Evolutionary conservation across 2,329 filamentous ascomycete species (phyloP).

Genomic region (Curvularia hawaiiensis): DNA sequence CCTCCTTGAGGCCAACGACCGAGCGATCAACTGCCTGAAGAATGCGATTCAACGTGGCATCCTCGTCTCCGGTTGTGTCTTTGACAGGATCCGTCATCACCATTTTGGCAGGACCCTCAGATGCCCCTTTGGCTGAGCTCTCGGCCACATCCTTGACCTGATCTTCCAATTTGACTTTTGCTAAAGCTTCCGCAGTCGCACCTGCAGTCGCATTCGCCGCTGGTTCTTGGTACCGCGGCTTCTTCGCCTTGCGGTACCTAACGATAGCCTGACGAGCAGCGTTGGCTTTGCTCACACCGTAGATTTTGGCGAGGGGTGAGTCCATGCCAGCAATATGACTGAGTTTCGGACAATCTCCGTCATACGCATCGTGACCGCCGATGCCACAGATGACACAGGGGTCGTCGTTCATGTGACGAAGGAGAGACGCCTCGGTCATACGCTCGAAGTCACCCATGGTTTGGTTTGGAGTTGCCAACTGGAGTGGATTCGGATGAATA

Average conservation of each 20-base stretch:
- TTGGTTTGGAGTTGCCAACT: not conserved
- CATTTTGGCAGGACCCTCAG: not conserved
- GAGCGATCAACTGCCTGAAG: not conserved
- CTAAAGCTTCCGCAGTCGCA: not conserved
- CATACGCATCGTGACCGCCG: not conserved
- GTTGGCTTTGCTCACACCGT: not conserved
- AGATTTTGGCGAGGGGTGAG: not conserved
- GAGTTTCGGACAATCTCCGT: not conserved
- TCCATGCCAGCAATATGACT: not conserved
- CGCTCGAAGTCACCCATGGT: not conserved
- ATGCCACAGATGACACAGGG: not conserved
- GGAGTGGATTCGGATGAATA: not conserved
- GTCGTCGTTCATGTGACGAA: conserved; percentile 1
- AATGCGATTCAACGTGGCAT: not conserved
- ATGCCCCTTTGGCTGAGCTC: not conserved
- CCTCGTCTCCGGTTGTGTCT: not conserved
- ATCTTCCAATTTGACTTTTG: not conserved
- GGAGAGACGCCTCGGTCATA: not conserved
- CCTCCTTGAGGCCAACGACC: not conserved
- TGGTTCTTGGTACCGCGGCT: not conserved
- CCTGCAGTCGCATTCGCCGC: not conserved
- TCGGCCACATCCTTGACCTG: not conserved
- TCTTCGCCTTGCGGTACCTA: conserved; percentile 1
- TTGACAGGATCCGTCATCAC: not conserved
- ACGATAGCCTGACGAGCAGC: not conserved